These are phyloP conservation scores for Botrytis medusae DNA, from an alignment of 2,329 filamentous ascomycete species.

Conservation along the genomic window DNA sequence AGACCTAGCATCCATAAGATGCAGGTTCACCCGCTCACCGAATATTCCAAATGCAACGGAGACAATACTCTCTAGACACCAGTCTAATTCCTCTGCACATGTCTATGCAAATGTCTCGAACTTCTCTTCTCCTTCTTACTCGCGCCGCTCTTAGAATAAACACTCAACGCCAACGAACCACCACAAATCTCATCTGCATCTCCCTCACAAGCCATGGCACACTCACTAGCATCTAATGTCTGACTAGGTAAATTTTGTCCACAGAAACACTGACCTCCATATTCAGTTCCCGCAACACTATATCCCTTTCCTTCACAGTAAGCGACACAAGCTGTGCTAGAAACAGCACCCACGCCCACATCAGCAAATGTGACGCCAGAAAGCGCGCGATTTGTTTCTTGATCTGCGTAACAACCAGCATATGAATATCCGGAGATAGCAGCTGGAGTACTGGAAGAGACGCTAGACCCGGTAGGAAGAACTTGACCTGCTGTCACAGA, in stretches of 20 bases:
- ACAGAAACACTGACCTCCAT: constrained; percentile 51
- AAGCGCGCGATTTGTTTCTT: constrained; percentile 43
- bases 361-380: constrained; percentile 44
- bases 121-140: neutral
- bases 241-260: constrained; percentile 44
- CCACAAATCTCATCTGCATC: constrained; percentile 52
- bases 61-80: neutral
- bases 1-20: neutral
- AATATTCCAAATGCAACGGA: neutral
- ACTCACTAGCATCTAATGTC: constrained; percentile 47
- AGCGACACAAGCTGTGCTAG: constrained; percentile 48
- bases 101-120: constrained; percentile 16
- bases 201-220: constrained; percentile 52
- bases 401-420: constrained; percentile 47
- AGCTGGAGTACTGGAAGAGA: constrained; percentile 29
- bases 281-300: constrained; percentile 50
- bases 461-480: constrained; percentile 27
- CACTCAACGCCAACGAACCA: constrained; percentile 47
- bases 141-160: constrained; percentile 36
- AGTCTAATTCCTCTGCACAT: neutral
- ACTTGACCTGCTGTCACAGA: constrained; percentile 33
- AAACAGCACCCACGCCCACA: constrained; percentile 43
- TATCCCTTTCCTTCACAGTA: constrained; percentile 50
- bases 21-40: too few species aligned
- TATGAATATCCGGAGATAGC: constrained; percentile 42